A percentile compares a stretch with the other conserved stretches of the same genome.
Evolutionary conservation across 208 protist species (phyloP).

Genomic region (Leptomonas pyrrhocoris): DNA sequence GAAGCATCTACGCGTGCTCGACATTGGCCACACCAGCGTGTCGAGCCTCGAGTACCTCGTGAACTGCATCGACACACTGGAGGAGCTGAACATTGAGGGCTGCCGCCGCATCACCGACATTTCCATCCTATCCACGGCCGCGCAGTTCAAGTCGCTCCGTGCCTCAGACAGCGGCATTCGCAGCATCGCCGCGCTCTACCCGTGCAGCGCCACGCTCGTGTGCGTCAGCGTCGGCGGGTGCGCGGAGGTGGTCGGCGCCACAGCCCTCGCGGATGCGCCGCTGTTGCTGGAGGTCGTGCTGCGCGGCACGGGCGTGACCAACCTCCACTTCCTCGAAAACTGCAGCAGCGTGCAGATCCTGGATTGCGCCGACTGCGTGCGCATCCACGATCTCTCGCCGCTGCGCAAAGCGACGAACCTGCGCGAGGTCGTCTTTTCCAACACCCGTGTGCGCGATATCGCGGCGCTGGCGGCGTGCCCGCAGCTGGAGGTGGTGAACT

Average conservation of each 20-base stretch:
- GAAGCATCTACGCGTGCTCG: conserved; percentile 15
- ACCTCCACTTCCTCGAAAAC: conserved; percentile 10
- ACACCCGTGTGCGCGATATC: conserved; percentile 8
- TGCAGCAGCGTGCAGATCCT: conserved; percentile 11
- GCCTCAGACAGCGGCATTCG: conserved; percentile 9
- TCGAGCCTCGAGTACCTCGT: conserved; percentile 15
- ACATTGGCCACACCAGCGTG: conserved; percentile 17
- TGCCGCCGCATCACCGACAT: conserved; percentile 19
- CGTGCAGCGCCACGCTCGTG: conserved; percentile 17
- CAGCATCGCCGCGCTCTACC: conserved; percentile 5
- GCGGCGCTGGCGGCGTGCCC: conserved; percentile 1
- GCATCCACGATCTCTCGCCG: conserved; percentile 12
- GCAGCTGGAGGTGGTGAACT: conserved; percentile 16
- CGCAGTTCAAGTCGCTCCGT: conserved; percentile 10
- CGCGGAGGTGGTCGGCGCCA: neutral
- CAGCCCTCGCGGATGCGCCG: conserved; percentile 12
- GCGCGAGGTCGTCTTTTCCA: conserved; percentile 8
- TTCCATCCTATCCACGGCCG: conserved; percentile 2
- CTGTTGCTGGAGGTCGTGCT: conserved; percentile 14
- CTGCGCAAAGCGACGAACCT: conserved; percentile 6
- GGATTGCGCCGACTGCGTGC: conserved; percentile 11
- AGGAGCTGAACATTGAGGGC: conserved; percentile 20
- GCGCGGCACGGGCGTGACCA: conserved; percentile 11
- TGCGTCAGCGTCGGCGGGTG: conserved; percentile 16
- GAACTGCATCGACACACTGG: conserved; percentile 19